Conservation (phyloP, 2,329 filamentous ascomycete genomes). For the Penicillium sp. region DNA sequence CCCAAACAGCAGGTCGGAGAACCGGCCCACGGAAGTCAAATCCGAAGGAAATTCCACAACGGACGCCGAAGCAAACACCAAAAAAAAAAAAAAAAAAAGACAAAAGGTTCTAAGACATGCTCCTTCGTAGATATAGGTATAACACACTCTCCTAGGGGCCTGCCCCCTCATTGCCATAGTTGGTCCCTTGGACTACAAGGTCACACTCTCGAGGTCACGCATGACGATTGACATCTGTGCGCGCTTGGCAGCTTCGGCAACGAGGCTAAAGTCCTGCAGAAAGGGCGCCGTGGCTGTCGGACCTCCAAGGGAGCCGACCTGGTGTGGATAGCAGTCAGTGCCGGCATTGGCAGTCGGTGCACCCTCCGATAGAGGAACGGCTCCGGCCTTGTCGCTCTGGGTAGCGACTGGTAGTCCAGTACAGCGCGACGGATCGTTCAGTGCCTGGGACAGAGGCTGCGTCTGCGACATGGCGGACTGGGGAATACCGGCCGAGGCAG, state of each 20-base stretch:
- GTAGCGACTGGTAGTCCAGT: constrained; percentile 9
- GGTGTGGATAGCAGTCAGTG: constrained; percentile 23
- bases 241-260: constrained; percentile 88
- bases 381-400: constrained; percentile 10
- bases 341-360: constrained; percentile 9
- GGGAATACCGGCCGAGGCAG: constrained; percentile 9
- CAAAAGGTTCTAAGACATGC: constrained; percentile 2
- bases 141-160: constrained; percentile 6
- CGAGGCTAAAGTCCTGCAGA: constrained; percentile 74
- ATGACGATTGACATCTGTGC: constrained; percentile 87
- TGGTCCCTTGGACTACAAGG: constrained; percentile 25
- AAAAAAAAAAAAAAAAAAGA: constrained; percentile 1
- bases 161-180: constrained; percentile 2
- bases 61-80: constrained; percentile 4
- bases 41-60: constrained; percentile 2
- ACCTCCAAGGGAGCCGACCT: constrained; percentile 27
- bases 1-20: neutral
- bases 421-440: constrained; percentile 7
- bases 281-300: constrained; percentile 54
- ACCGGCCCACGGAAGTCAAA: neutral
- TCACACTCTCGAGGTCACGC: constrained; percentile 65
- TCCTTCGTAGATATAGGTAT: neutral
- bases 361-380: constrained; percentile 9
- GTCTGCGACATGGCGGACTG: constrained; percentile 15
- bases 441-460: constrained; percentile 14